These are phyloP conservation scores for Didymella keratinophila DNA, from an alignment of 2,329 filamentous ascomycete genomes.

Conservation along the genomic window DNA sequence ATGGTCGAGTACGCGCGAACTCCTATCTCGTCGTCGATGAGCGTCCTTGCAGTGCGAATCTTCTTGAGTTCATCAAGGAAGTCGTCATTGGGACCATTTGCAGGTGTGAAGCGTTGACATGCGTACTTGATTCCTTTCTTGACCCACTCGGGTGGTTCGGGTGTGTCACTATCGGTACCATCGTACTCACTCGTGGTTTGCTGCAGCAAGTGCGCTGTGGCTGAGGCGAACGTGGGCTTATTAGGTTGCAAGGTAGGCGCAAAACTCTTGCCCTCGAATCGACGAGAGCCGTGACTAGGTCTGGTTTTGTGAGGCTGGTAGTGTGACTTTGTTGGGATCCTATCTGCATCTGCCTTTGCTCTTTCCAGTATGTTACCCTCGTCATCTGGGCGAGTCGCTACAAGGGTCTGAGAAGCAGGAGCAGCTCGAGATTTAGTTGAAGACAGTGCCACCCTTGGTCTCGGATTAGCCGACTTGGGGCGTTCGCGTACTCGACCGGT, in stretches of 20 bases:
- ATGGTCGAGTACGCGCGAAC: conserved; percentile 86
- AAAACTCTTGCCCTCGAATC: conserved; percentile 46
- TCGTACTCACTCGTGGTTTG: conserved; percentile 84
- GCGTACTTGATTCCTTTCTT: conserved; percentile 72
- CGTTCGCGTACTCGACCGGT: conserved; percentile 55
- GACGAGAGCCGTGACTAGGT: conserved; percentile 34
- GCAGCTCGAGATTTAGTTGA: conserved; percentile 12
- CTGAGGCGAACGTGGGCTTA: conserved; percentile 23
- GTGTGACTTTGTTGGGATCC: conserved; percentile 18
- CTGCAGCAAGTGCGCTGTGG: conserved; percentile 60
- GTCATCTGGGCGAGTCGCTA: conserved; percentile 32
- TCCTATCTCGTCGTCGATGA: conserved; percentile 79
- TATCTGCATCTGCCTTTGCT: conserved; percentile 59
- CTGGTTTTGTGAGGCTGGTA: conserved; percentile 26
- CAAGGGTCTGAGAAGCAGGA: conserved; percentile 29
- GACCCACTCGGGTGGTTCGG: conserved; percentile 74
- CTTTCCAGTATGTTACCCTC: conserved; percentile 58
- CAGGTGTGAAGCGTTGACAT: conserved; percentile 79
- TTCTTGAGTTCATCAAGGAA: conserved; percentile 80
- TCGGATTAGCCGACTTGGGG: conserved; percentile 37
- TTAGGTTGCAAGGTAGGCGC: conserved; percentile 31
- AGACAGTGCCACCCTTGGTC: conserved; percentile 30
- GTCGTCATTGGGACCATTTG: conserved; percentile 72
- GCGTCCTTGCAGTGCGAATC: conserved; percentile 73
- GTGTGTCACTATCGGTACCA: conserved; percentile 60